Evolutionary conservation across 2,329 filamentous ascomycete genomes (phyloP).

Genomic region (Grosmannia clavigera): DNA sequence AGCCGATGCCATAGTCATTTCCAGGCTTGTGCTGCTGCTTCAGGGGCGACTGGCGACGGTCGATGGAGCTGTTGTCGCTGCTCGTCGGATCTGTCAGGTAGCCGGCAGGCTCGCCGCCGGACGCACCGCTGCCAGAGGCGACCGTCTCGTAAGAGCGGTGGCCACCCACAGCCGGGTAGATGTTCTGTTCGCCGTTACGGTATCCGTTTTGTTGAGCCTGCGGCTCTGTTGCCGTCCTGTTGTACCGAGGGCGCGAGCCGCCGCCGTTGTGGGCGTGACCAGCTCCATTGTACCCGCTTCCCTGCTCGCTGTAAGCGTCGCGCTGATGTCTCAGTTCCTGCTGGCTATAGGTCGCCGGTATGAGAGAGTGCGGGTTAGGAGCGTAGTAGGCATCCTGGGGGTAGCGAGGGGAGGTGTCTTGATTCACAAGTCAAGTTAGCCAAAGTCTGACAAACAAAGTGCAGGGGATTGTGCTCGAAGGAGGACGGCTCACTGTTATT

Average conservation of each 20-base stretch:
- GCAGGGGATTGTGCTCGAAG: not conserved
- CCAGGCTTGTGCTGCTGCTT: slow-evolving; percentile 28
- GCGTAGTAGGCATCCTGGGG: slow-evolving; percentile 41
- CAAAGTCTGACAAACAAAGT: not conserved
- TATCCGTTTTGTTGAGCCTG: slow-evolving; percentile 22
- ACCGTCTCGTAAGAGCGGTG: slow-evolving; percentile 81
- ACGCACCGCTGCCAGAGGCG: slow-evolving; percentile 61
- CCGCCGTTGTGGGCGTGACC: slow-evolving; percentile 25
- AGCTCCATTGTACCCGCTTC: slow-evolving; percentile 28
- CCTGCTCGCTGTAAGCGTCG: slow-evolving; percentile 32
- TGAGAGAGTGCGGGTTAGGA: slow-evolving; percentile 22
- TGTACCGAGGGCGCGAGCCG: slow-evolving; percentile 19
- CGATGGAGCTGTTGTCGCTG: slow-evolving; percentile 86
- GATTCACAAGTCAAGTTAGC: not conserved
- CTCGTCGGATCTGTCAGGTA: slow-evolving; percentile 77
- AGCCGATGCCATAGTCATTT: slow-evolving; percentile 55
- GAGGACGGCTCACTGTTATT: slow-evolving; percentile 10
- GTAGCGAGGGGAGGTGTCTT: slow-evolving; percentile 25
- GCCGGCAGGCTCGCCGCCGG: slow-evolving; percentile 59
- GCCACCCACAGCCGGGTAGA: slow-evolving; percentile 47
- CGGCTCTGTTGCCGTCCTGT: slow-evolving; percentile 35
- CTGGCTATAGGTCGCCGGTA: slow-evolving; percentile 22
- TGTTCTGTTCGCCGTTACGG: slow-evolving; percentile 28
- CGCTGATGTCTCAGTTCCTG: slow-evolving; percentile 26
- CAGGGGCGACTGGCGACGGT: slow-evolving; percentile 50